These are phyloP conservation scores for Alternaria conjuncta DNA, from an alignment of 2,329 filamentous ascomycete species.

Conservation along the genomic window DNA sequence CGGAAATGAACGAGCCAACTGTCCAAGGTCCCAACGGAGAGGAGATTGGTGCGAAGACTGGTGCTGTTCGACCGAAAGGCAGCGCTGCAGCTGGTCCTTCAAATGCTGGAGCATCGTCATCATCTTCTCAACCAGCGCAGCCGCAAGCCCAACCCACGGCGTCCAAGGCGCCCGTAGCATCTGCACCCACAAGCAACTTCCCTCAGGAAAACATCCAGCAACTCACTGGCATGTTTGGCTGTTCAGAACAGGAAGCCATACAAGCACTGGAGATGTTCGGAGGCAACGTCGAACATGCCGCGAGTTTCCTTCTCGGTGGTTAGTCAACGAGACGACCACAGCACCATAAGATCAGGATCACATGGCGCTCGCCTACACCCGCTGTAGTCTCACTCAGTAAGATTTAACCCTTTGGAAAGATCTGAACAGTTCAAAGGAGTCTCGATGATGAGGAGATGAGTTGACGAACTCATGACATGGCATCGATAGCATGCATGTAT, in stretches of 20 bases:
- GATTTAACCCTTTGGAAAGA: background rate
- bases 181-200: constrained; percentile 41
- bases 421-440: background rate
- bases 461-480: constrained; percentile 17
- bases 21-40: constrained; percentile 88
- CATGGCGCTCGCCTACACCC: background rate
- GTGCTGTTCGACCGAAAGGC: constrained; percentile 69
- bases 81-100: constrained; percentile 39
- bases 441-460: constrained; percentile 4
- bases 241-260: constrained; percentile 76
- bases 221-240: constrained; percentile 74
- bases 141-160: constrained; percentile 20
- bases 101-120: constrained; percentile 23
- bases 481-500: constrained; percentile 11
- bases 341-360: background rate
- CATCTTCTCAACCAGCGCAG: constrained; percentile 12
- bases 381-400: background rate
- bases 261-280: constrained; percentile 81
- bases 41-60: constrained; percentile 81
- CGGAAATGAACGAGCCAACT: constrained; percentile 78
- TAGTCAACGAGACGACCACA: background rate
- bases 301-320: constrained; percentile 71
- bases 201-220: constrained; percentile 74
- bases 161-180: constrained; percentile 20
- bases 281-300: constrained; percentile 89